These are phyloP conservation scores for Irpex sp. DNA, from an alignment of 1,284 basidiomycete species.

Conservation along the genomic window DNA sequence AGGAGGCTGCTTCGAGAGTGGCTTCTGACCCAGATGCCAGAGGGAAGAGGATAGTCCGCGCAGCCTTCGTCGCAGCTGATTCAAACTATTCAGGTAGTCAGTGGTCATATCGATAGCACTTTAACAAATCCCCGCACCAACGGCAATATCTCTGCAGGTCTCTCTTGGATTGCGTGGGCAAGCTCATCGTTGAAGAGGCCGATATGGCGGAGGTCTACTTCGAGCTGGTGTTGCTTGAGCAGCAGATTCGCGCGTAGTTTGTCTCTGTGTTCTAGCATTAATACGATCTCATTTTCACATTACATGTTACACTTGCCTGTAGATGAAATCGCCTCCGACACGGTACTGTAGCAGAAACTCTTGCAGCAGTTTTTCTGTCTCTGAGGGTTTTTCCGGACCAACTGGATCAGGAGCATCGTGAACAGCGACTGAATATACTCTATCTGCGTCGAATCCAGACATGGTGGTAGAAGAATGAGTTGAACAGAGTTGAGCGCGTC, in stretches of 20 bases:
- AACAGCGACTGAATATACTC: conserved; percentile 76
- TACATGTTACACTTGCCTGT: conserved; percentile 50
- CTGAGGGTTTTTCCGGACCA: conserved; percentile 68
- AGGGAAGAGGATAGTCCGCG: conserved; percentile 78
- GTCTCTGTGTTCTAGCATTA: conserved; percentile 53
- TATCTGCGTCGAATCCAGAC: conserved; percentile 75
- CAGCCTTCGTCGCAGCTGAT: conserved; percentile 80
- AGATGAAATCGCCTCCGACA: conserved; percentile 85
- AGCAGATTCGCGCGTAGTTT: conserved; percentile 88
- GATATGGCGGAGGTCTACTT: conserved; percentile 90
- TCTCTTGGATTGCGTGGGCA: conserved; percentile 86
- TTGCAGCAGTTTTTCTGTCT: conserved; percentile 75
- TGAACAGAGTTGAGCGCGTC: conserved; percentile 8
- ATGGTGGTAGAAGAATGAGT: conserved; percentile 22
- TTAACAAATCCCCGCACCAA: conserved; percentile 51
- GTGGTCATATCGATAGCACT: neutral
- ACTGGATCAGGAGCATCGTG: conserved; percentile 53
- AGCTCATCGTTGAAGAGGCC: conserved; percentile 92
- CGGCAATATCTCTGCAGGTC: conserved; percentile 87
- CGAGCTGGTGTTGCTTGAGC: conserved; percentile 87
- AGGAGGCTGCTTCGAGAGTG: conserved; percentile 50
- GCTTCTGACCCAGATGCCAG: conserved; percentile 50
- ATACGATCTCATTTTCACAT: neutral
- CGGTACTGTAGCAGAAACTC: conserved; percentile 88
- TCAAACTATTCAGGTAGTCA: conserved; percentile 63